Conservation (phyloP, 805 yeast genomes). For the Yarrowia sp. region DNA sequence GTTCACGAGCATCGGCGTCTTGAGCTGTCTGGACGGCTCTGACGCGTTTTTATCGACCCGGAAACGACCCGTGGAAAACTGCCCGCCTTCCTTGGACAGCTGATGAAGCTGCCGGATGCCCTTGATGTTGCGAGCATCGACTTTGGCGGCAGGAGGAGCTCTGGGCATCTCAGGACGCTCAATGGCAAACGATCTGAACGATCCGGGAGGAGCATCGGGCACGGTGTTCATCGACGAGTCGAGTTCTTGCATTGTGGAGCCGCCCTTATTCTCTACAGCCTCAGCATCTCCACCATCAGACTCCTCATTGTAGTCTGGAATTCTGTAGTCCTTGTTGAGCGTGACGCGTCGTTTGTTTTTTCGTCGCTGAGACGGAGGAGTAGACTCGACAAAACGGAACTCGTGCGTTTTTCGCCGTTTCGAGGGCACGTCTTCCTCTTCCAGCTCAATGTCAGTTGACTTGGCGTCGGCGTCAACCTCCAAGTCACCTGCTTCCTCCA, state of each 20-base stretch:
- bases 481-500: no score
- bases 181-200: not conserved
- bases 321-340: not conserved
- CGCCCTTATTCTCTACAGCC: no score
- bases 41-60: not conserved
- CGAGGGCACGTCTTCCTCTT: no score
- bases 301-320: slow-evolving; percentile 1
- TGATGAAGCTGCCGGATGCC: slow-evolving; percentile 4
- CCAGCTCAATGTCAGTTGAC: no score
- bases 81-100: not conserved
- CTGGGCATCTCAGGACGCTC: not conserved
- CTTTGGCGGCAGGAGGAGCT: not conserved
- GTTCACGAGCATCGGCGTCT: not conserved
- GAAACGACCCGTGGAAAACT: not conserved
- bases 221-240: not conserved
- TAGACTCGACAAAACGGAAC: not conserved
- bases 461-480: no score
- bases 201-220: not conserved
- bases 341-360: not conserved
- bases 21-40: not conserved
- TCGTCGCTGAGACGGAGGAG: not conserved
- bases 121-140: not conserved
- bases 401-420: no score
- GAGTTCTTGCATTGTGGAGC: not conserved
- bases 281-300: no score